phyloP scores from a whole-genome alignment of 345 rosid genomes.

The Citrus cavaleriei region DNA sequence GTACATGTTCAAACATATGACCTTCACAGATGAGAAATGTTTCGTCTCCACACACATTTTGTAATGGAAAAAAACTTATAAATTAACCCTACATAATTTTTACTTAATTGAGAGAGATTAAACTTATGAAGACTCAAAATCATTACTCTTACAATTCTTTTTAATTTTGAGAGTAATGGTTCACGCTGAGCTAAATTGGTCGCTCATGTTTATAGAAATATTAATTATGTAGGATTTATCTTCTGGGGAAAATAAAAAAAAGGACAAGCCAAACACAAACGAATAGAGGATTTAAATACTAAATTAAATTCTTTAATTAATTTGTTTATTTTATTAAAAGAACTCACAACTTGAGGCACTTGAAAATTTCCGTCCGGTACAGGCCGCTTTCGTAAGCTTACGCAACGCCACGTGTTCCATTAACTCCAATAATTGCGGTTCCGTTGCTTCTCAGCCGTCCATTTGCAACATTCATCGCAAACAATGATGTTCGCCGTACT shows the following conservation, averaged over 20 bases:
- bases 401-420: conserved; percentile 1
- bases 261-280: too few species aligned
- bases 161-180: too few species aligned
- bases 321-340: background rate
- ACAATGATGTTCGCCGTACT: conserved; percentile 1
- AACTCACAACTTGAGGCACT: conserved; percentile 11
- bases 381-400: background rate
- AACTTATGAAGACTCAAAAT: fast-evolving
- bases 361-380: conserved; percentile 10
- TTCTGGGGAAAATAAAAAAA: too few species aligned
- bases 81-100: too few species aligned
- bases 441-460: conserved; percentile 13
- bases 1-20: too few species aligned
- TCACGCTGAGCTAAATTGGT: too few species aligned
- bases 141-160: fast-evolving
- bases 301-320: too few species aligned
- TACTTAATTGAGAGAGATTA: fast-evolving
- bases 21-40: fast-evolving
- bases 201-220: too few species aligned
- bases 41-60: too few species aligned
- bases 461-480: background rate
- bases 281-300: too few species aligned
- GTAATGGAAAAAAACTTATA: fast-evolving
- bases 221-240: too few species aligned
- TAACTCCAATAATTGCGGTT: conserved; percentile 8